Evolutionary conservation across 2,329 filamentous ascomycete genomes (phyloP).

Genomic region (Leptographium radiaticola): DNA sequence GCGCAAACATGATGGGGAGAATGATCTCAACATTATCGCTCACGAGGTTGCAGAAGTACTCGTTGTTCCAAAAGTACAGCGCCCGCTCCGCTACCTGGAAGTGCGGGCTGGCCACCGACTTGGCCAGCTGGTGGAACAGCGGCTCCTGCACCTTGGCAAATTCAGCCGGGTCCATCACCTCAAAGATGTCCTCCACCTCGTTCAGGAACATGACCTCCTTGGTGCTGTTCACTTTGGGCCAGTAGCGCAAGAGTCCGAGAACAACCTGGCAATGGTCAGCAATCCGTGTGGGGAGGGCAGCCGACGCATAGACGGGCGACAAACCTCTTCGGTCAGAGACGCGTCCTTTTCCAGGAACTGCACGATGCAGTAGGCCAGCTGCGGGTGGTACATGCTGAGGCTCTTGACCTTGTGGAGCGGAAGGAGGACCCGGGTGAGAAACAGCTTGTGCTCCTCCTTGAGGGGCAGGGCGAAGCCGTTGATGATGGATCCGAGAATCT

Average conservation of each 20-base stretch:
- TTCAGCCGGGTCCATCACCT: conserved; percentile 97
- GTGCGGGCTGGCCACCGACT: conserved; percentile 94
- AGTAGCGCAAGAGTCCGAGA: conserved; percentile 85
- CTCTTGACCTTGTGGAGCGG: conserved; percentile 98
- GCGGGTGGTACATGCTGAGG: conserved; percentile 98
- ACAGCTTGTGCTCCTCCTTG: conserved; percentile 98
- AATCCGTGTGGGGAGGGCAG: neutral
- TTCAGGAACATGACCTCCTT: conserved; percentile 99
- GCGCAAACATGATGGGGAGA: conserved; percentile 97
- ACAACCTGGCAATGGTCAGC: conserved; percentile 51
- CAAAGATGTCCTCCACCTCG: conserved; percentile 98
- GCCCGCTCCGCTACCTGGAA: conserved; percentile 97
- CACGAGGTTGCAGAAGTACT: conserved; percentile 98
- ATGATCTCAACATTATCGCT: conserved; percentile 99
- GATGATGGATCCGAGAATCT: conserved; percentile 97
- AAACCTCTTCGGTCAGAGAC: conserved; percentile 73
- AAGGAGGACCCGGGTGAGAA: conserved; percentile 83
- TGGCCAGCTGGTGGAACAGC: conserved; percentile 91
- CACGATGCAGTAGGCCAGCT: conserved; percentile 96
- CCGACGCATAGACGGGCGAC: conserved; percentile 3
- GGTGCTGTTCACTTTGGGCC: conserved; percentile 98
- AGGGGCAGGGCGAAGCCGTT: conserved; percentile 94
- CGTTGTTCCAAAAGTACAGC: conserved; percentile 99
- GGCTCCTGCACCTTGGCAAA: conserved; percentile 98
- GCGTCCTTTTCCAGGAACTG: conserved; percentile 98